Evolutionary conservation across 73 alveolate species (phyloP), one percentile per base, ranked within the genome.

Genomic region (Effrenium voratum): DNA sequence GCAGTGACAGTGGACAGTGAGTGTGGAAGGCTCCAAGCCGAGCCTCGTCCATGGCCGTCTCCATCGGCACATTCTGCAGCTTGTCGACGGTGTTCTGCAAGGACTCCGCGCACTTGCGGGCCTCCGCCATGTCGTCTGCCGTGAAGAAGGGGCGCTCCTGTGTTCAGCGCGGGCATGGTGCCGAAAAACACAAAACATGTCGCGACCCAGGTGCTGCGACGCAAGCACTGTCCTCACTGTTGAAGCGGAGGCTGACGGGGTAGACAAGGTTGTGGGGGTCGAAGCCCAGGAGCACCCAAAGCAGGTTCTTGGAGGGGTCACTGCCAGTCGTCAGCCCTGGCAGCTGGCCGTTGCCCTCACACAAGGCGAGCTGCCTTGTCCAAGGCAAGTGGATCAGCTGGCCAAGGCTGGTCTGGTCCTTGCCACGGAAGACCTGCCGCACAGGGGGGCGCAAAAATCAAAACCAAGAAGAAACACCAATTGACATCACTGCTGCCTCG

Each of bases 141-240:
- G 24, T 19, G 72, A 80, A 80, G 72, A 80, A 80, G 16, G 91
- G 91, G 72, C 16, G 3, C 46, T 80, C 91, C 91, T 80, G 72
- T n/a, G n/a, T n/a, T n/a, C n/a, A n/a, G n/a, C n/a, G n/a, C 83
- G n/a, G 40, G 4, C 34, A 60, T 32, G 34, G 15, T 22, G 34
- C 19, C 4, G 38, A 60, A 12, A 60, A 10, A 28, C 16, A 13
- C 2, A 5, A 10, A 72, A 34, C 45, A 44, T 2, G 26, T 38
- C 50, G 40, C n/a, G 12, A 72, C 5, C n/a, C n/a, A 22, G 50
- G 49, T 28, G 34, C n/a, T 72, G 45, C 19, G n/a, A 16, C 2
- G n/a, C 13, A 5, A 5, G 4, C 16, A 5, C 60, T 6, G 41
- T 36, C 86, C 86, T 76, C 86, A 2, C 38, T 34, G 40, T 76